Evolutionary conservation across 805 yeast genomes (phyloP).

Genomic region (Yarrowia keelungensis): DNA sequence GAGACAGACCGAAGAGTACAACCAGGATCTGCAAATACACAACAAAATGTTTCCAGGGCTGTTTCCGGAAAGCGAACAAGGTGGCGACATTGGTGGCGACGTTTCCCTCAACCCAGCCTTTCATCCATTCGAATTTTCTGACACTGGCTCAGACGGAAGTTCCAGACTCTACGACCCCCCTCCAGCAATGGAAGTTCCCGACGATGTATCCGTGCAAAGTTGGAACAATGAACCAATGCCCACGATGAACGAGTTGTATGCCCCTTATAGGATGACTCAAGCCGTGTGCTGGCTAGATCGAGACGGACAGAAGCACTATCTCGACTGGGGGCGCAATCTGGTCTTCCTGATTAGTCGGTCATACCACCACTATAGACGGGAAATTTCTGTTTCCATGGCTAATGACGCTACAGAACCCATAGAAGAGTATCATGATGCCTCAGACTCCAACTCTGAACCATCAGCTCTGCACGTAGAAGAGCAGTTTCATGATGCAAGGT

Average conservation of each 20-base stretch:
- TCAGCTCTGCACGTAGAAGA: not conserved
- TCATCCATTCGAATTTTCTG: not conserved
- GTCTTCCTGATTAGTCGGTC: not conserved
- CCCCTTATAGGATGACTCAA: not conserved
- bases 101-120: constrained; percentile 10
- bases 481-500: constrained; percentile 8
- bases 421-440: constrained; percentile 8
- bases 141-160: not conserved
- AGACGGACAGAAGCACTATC: not conserved
- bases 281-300: constrained; percentile 2
- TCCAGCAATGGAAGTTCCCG: too few species aligned
- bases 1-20: constrained; percentile 21
- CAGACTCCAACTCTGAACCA: not conserved
- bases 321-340: constrained; percentile 10
- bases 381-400: not conserved
- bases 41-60: constrained; percentile 22
- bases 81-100: constrained; percentile 9
- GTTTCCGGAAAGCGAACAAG: constrained; percentile 16
- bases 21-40: constrained; percentile 8
- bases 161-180: too few species aligned
- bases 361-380: not conserved
- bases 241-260: too few species aligned
- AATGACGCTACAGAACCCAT: not conserved
- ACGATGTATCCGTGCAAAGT: too few species aligned
- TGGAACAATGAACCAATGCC: too few species aligned